Conservation (phyloP, 495 filamentous ascomycete genomes). For the Patellaria atrata region DNA sequence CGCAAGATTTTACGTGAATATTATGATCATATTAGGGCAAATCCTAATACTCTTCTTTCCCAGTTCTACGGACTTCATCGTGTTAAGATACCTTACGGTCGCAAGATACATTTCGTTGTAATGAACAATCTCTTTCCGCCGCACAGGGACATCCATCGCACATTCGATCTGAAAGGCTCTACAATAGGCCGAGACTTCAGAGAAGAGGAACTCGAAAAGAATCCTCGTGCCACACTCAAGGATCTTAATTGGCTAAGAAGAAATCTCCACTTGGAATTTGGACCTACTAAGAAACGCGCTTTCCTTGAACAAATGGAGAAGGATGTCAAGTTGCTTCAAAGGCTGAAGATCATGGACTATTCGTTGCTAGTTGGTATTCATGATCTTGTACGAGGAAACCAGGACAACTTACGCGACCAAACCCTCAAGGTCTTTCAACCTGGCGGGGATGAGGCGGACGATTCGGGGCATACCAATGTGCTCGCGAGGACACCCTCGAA, state of each 20-base stretch:
- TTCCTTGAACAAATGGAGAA: conserved; percentile 80
- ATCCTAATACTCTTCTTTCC: conserved; percentile 91
- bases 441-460: conserved; percentile 49
- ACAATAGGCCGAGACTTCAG: conserved; percentile 82
- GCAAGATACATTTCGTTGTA: conserved; percentile 98
- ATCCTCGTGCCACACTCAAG: conserved; percentile 88
- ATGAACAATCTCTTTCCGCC: conserved; percentile 99
- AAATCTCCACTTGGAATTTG: conserved; percentile 72
- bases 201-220: conserved; percentile 74
- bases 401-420: conserved; percentile 89
- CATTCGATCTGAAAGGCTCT: conserved; percentile 95
- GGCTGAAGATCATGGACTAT: conserved; percentile 96
- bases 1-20: conserved; percentile 87
- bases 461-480: conserved; percentile 37
- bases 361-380: conserved; percentile 91
- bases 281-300: conserved; percentile 65
- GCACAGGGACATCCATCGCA: conserved; percentile 92
- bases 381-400: conserved; percentile 75
- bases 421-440: conserved; percentile 92
- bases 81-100: conserved; percentile 95
- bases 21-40: conserved; percentile 79
- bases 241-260: conserved; percentile 93
- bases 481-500: conserved; percentile 89
- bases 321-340: conserved; percentile 75
- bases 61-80: conserved; percentile 97